Percentiles rank a stretch among this genome's conserved stretches.
Evolutionary conservation across 805 yeast genomes (phyloP).

Genomic region (Kodamaea fukazawae): DNA sequence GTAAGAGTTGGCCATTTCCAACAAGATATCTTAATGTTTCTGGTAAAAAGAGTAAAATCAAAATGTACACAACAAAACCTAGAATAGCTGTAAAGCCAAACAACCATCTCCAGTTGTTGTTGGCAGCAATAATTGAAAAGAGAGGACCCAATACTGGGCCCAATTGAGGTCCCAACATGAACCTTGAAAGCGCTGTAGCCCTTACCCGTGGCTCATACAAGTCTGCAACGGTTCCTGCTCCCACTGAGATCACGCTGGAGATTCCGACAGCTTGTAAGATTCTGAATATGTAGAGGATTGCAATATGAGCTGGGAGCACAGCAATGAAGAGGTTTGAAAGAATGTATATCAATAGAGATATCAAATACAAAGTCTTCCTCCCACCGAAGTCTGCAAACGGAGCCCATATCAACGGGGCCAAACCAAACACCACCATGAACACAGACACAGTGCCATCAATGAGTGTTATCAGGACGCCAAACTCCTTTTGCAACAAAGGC

Average conservation of each 20-base stretch:
- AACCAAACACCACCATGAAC: constrained; percentile 54
- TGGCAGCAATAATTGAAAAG: constrained; percentile 25
- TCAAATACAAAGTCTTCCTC: constrained; percentile 27
- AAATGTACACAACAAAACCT: constrained; percentile 22
- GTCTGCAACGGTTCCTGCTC: constrained; percentile 38
- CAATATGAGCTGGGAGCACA: constrained; percentile 28
- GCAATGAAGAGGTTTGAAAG: constrained; percentile 30
- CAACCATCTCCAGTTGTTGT: constrained; percentile 33
- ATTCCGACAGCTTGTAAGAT: constrained; percentile 39
- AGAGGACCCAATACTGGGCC: constrained; percentile 41
- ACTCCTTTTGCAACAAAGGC: constrained; percentile 42
- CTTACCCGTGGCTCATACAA: constrained; percentile 28
- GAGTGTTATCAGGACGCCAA: constrained; percentile 38
- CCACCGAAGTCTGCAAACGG: constrained; percentile 55
- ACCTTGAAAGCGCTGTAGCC: constrained; percentile 31
- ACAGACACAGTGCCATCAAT: constrained; percentile 58
- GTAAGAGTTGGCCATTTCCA: constrained; percentile 31
- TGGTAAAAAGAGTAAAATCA: constrained; percentile 32
- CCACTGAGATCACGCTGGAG: constrained; percentile 35
- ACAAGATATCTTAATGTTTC: constrained; percentile 40
- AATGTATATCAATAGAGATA: constrained; percentile 26
- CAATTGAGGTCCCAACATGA: constrained; percentile 39
- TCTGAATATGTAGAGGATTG: constrained; percentile 28
- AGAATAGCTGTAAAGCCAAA: constrained; percentile 32
- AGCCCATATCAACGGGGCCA: constrained; percentile 58